Evolutionary conservation across 352 stramenopile species (phyloP).

Genomic region (Thalassiosira delicatula): DNA sequence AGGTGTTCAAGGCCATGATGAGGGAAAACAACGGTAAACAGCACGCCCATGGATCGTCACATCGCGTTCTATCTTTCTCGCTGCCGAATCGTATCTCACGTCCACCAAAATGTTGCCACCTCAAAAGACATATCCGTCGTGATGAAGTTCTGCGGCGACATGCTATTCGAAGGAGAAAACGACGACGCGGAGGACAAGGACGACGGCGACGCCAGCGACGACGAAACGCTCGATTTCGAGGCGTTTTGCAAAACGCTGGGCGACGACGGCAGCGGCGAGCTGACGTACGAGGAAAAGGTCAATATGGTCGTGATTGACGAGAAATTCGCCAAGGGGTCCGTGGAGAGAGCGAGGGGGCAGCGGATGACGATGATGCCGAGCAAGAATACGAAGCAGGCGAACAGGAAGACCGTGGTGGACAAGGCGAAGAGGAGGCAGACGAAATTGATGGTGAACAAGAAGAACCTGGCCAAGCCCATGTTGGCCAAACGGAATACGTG

Average conservation of each 20-base stretch:
- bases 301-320: not conserved
- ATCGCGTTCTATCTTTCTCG: not conserved
- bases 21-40: not conserved
- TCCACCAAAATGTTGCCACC: not conserved
- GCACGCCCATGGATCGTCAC: no score
- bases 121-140: not conserved
- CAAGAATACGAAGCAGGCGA: not conserved
- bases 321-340: not conserved
- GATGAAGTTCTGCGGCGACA: not conserved
- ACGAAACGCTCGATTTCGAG: not conserved
- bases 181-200: not conserved
- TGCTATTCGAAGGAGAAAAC: not conserved
- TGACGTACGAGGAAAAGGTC: not conserved
- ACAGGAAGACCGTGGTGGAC: not conserved
- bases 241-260: not conserved
- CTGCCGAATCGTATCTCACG: not conserved
- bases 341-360: not conserved
- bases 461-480: no score
- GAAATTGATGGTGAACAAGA: slow-evolving; percentile 7
- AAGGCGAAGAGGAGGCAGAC: not conserved
- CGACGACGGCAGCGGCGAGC: not conserved
- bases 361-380: not conserved
- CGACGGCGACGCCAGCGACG: not conserved
- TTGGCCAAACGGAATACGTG: no score
- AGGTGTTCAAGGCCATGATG: not conserved